Evolutionary conservation across 2,329 filamentous ascomycete genomes (phyloP).

Genomic region (Nemania sp.): DNA sequence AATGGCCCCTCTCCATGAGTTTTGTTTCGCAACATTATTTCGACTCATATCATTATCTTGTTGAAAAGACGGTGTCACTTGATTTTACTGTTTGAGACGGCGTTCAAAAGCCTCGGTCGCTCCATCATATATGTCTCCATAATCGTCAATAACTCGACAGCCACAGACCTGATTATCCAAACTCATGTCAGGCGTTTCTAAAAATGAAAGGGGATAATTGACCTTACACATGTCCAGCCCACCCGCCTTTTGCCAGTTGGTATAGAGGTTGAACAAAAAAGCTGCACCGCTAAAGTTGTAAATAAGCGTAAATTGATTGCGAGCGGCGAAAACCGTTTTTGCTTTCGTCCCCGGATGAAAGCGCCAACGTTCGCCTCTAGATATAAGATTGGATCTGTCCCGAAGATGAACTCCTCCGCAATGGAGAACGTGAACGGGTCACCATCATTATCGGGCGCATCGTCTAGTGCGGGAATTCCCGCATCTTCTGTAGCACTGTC

Average conservation of each 20-base stretch:
- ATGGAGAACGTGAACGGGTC: constrained; percentile 11
- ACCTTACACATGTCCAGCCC: constrained; percentile 25
- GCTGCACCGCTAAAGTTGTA: background rate
- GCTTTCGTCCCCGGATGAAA: constrained; percentile 14
- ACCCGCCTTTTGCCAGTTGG: constrained; percentile 7
- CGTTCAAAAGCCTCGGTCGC: background rate
- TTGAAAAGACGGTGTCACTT: background rate
- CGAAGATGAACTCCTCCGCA: constrained; percentile 20
- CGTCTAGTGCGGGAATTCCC: background rate
- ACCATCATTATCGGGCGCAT: background rate
- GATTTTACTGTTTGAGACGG: constrained; percentile 24
- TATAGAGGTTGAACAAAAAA: background rate
- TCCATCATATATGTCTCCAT: constrained; percentile 3
- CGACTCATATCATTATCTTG: background rate
- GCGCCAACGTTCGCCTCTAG: constrained; percentile 3
- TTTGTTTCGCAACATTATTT: background rate
- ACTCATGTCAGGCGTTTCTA: background rate
- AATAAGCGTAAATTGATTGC: constrained; percentile 5
- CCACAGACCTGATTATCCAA: constrained; percentile 13
- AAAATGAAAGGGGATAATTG: background rate
- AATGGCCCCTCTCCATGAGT: constrained; percentile 1
- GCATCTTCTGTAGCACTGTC: constrained; percentile 4
- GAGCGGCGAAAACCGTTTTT: constrained; percentile 4
- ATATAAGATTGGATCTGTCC: constrained; percentile 15
- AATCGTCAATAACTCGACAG: constrained; percentile 17